Evolutionary conservation across 2,329 filamentous ascomycete genomes (phyloP).

Genomic region (Fonsecaea pedrosoi): DNA sequence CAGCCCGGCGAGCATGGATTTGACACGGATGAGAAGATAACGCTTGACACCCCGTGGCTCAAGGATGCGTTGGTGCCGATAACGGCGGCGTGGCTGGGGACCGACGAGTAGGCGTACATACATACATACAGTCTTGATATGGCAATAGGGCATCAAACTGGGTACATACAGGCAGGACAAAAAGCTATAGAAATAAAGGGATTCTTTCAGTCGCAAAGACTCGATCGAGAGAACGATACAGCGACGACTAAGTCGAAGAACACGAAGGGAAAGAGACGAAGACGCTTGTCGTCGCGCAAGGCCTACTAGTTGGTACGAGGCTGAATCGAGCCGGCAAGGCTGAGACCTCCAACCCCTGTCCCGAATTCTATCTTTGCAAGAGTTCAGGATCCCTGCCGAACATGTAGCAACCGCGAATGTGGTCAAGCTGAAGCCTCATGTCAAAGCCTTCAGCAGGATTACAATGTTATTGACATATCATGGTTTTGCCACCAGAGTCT

Average conservation of each 20-base stretch:
- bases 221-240: no score
- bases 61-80: background rate
- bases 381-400: background rate
- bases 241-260: no score
- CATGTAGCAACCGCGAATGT: background rate
- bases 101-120: background rate
- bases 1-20: constrained; percentile 16
- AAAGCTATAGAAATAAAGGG: no score
- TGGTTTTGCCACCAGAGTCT: background rate
- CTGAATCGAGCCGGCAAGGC: background rate
- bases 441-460: background rate
- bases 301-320: no score
- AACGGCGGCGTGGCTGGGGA: constrained; percentile 12
- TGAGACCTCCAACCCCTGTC: background rate
- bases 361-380: background rate
- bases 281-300: no score
- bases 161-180: no score
- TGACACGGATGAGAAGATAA: constrained; percentile 5
- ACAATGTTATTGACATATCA: background rate
- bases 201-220: no score
- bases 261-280: no score
- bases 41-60: constrained; percentile 10
- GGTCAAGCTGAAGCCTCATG: background rate
- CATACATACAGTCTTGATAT: no score
- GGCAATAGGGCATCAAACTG: background rate